phyloP scores from a whole-genome alignment of 2,329 filamentous ascomycete genomes.

The Sclerotiophoma versabilis region DNA sequence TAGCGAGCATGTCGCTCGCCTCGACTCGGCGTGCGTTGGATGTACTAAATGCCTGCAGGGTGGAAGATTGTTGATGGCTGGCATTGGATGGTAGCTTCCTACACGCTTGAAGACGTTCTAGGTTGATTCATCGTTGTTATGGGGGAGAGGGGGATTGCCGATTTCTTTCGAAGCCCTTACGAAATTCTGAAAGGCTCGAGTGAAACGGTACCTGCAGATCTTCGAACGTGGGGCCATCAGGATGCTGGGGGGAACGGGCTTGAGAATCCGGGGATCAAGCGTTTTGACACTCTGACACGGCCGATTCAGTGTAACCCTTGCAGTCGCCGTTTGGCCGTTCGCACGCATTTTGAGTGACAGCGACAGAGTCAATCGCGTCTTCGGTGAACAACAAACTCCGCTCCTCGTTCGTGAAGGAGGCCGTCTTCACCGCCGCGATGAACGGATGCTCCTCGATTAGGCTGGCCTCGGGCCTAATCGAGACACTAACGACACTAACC shows the following conservation, averaged over 20 bases:
- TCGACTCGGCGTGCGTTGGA: background rate
- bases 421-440: conserved; percentile 12
- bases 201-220: conserved; percentile 48
- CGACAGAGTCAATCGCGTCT: conserved; percentile 16
- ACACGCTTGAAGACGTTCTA: background rate
- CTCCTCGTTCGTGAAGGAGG: conserved; percentile 13
- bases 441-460: conserved; percentile 7
- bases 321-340: conserved; percentile 10
- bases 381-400: conserved; percentile 29
- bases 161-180: background rate
- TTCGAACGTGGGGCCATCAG: conserved; percentile 33
- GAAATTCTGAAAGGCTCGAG: background rate
- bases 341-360: conserved; percentile 9
- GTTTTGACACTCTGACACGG: background rate
- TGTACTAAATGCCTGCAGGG: too few species aligned
- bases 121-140: too few species aligned
- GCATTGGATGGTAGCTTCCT: background rate
- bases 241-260: conserved; percentile 5
- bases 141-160: too few species aligned
- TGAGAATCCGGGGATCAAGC: conserved; percentile 14
- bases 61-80: too few species aligned
- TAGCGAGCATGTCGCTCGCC: background rate
- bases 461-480: background rate
- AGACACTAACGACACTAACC: conserved; percentile 16
- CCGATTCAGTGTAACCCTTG: background rate